Conservation (phyloP, 176 grass and related monocot genomes). For the Carex scoparia region DNA sequence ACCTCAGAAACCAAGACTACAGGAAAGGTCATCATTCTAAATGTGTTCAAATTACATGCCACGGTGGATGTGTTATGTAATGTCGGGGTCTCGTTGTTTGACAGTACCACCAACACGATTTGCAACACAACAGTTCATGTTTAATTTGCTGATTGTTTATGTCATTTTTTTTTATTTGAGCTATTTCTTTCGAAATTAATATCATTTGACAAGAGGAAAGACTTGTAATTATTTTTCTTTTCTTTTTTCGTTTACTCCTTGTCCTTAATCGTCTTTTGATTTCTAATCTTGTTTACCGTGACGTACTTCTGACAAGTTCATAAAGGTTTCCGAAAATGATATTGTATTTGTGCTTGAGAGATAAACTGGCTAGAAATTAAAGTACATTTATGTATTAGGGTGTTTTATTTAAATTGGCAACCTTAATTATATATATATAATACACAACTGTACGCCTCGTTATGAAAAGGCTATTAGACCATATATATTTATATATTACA, state of each 20-base stretch:
- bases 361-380: not conserved
- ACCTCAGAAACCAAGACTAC: constrained; percentile 9
- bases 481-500: not conserved
- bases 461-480: not conserved
- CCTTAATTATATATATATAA: too few species aligned
- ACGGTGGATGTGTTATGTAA: not conserved
- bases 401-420: not conserved
- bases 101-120: not conserved
- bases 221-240: not conserved
- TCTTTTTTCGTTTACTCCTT: not conserved
- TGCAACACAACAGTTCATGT: constrained; percentile 12
- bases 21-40: constrained; percentile 20
- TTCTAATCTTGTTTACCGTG: not conserved
- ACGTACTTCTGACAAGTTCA: not conserved
- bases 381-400: not conserved
- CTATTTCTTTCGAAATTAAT: not conserved
- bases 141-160: not conserved
- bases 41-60: constrained; percentile 17
- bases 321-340: not conserved
- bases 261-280: not conserved
- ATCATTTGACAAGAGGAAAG: not conserved
- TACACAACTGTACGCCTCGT: not conserved
- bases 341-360: not conserved
- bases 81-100: not conserved
- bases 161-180: not conserved